Percentiles rank a stretch among this genome's conserved stretches.
These are phyloP conservation scores for Sphagnum fallax DNA, from an alignment of 228 moss, liverwort and hornwort genomes.

Conservation along the genomic window DNA sequence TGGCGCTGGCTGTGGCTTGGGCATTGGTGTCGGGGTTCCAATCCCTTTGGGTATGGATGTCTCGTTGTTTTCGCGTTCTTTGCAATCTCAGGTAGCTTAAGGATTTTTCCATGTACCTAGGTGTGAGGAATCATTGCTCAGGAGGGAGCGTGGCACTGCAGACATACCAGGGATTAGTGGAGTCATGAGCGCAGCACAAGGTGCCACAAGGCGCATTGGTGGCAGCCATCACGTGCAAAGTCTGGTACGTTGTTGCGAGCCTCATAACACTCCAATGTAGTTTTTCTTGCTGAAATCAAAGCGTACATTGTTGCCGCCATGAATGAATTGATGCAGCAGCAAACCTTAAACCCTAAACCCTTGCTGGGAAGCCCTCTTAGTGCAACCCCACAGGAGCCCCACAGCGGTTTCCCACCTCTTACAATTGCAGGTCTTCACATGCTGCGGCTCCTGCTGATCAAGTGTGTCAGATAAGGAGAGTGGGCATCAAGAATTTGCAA, in stretches of 20 bases:
- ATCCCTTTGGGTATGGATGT: constrained; percentile 61
- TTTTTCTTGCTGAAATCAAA: not conserved
- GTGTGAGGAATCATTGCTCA: not conserved
- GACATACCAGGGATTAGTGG: constrained; percentile 50
- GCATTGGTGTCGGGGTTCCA: constrained; percentile 83
- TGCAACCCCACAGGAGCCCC: constrained; percentile 19
- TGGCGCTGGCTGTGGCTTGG: constrained; percentile 88
- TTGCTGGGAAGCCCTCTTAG: constrained; percentile 19
- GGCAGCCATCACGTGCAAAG: constrained; percentile 38
- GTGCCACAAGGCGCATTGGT: constrained; percentile 38
- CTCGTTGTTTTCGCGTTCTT: not conserved
- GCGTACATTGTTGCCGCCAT: not conserved
- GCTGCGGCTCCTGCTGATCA: constrained; percentile 21
- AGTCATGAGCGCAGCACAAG: constrained; percentile 45
- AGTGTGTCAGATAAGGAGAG: constrained; percentile 73
- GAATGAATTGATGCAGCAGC: too few relatives aligned
- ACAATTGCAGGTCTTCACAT: constrained; percentile 27
- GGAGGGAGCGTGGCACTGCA: constrained; percentile 9
- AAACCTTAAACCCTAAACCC: not conserved
- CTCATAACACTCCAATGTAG: too few relatives aligned
- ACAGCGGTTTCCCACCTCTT: constrained; percentile 11
- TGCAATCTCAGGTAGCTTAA: not conserved
- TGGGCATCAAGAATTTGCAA: constrained; percentile 89
- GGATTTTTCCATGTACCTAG: not conserved
- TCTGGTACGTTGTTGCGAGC: constrained; percentile 19